Conservation (phyloP, 331 rosid species). For the Telfairia occidentalis region DNA sequence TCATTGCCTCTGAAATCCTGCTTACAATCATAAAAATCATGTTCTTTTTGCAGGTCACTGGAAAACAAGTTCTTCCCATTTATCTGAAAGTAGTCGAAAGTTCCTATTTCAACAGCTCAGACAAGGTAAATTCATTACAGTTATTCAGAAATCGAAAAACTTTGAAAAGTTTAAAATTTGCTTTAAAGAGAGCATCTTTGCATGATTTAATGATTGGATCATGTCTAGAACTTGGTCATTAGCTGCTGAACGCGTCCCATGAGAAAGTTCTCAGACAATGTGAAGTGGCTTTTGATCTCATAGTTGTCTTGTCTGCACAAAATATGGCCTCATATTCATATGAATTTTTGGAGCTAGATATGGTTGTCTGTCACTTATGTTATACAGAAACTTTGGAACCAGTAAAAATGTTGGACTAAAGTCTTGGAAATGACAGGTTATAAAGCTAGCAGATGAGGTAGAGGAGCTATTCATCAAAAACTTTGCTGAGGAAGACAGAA, state of each 20-base stretch:
- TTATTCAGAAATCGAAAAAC: background rate
- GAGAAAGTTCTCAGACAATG: conserved; percentile 43
- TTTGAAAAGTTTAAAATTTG: conserved; percentile 11
- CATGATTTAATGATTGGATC: conserved; percentile 26
- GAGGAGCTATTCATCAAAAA: conserved; percentile 65
- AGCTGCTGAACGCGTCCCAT: conserved; percentile 18
- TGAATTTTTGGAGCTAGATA: conserved; percentile 24
- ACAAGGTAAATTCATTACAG: conserved; percentile 51
- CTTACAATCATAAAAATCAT: background rate
- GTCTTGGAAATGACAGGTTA: conserved; percentile 49
- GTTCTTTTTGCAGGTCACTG: conserved; percentile 54
- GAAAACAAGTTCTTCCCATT: conserved; percentile 68
- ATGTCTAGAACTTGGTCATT: conserved; percentile 36
- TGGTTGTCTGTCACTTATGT: conserved; percentile 44
- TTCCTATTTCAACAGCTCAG: conserved; percentile 88
- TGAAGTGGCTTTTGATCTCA: conserved; percentile 52
- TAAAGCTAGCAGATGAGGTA: conserved; percentile 61
- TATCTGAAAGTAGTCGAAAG: conserved; percentile 91
- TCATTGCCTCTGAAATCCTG: background rate
- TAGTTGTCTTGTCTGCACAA: conserved; percentile 32
- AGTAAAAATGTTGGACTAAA: conserved; percentile 18
- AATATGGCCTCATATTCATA: conserved; percentile 22
- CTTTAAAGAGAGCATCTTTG: conserved; percentile 10
- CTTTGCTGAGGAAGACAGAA: conserved; percentile 58
- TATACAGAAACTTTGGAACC: conserved; percentile 2